Base-by-base conservation (phyloP, 1,284 basidiomycete species). In the Papiliotrema terrestris region DNA sequence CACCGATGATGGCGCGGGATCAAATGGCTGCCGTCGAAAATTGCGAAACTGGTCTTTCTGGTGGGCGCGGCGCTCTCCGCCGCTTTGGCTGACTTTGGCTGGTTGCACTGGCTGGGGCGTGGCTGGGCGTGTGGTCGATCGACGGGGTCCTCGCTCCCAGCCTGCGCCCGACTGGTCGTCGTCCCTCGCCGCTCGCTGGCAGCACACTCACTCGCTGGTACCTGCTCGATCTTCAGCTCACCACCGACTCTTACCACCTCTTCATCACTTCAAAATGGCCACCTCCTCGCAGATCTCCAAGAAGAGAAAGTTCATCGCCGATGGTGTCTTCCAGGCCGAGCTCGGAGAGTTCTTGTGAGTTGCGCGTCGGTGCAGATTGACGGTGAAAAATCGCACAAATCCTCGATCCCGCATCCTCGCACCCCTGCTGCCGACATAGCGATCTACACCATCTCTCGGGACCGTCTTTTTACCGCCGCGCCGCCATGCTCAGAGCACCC, bases 291-390 rank as follows among this genome's bases (percentile, higher is more conserved):
- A 89, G 78, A 92, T 94, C 82, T 89, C 86, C 82, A 94, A 95
- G 82, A 93, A 92, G 83, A 86, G 91, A 83, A 95, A 80, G 86
- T 97, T 97, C 76, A 91, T 98, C 74, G 93, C 93, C 63, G 94
- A 97, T 61, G 69, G 69, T 69, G 67, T 71, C 55, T 71, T 71
- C 67, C 91, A 91, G 78, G 93, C 94, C 71, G 93, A 97, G 81
- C 85, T 97, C 76, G 93, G 92, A 78, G 94, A 97, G 80, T 97
- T 97, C 84, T 96, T 94, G 74, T 76, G 61, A 65, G 73, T 71
- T 29, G 8, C 25, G 15, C 42, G 35, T n/a, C n/a, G n/a, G n/a
- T n/a, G n/a, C n/a, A n/a, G n/a, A n/a, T n/a, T n/a, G n/a, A n/a
- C n/a, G n/a, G n/a, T n/a, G 23, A 50, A 42, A 8, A 4, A 8